Percentiles rank a stretch among this genome's conserved stretches.
Evolutionary conservation across 257 asterid genomes (phyloP).

Genomic region (Parsonsia alboflavescens): DNA sequence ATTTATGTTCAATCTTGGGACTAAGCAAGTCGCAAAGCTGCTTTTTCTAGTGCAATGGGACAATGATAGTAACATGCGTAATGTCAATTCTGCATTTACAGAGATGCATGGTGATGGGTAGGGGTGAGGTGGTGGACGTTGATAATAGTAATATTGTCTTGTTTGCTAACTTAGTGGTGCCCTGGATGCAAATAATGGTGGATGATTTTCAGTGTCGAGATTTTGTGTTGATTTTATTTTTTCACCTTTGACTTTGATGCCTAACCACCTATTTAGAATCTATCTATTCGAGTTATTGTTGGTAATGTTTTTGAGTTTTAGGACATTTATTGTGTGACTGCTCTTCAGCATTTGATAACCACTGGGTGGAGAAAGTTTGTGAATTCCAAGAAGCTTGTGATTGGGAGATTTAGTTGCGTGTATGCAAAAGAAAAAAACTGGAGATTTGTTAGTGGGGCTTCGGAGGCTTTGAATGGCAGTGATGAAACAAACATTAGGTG

Average conservation of each 20-base stretch:
- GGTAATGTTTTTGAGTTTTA: slow-evolving; percentile 41
- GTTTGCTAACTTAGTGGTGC: slow-evolving; percentile 47
- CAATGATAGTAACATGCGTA: neutral
- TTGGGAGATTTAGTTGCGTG: slow-evolving; percentile 56
- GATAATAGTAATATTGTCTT: slow-evolving; percentile 30
- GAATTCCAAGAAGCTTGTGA: slow-evolving; percentile 42
- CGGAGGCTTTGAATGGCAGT: slow-evolving; percentile 24
- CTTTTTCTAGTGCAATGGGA: slow-evolving; percentile 26
- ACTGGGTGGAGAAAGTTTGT: slow-evolving; percentile 69
- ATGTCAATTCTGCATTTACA: neutral
- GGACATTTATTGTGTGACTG: slow-evolving; percentile 61
- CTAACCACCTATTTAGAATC: slow-evolving; percentile 49
- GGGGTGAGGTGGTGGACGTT: slow-evolving; percentile 1
- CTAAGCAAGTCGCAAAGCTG: slow-evolving; percentile 37
- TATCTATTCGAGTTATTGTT: slow-evolving; percentile 28
- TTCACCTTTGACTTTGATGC: slow-evolving; percentile 38
- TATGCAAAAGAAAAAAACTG: slow-evolving; percentile 24
- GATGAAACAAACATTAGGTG: slow-evolving; percentile 1
- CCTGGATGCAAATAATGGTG: slow-evolving; percentile 63
- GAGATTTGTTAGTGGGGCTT: slow-evolving; percentile 44
- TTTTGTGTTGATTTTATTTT: slow-evolving; percentile 51
- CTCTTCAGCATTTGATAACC: slow-evolving; percentile 64
- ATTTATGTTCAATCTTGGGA: slow-evolving; percentile 22
- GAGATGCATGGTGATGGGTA: slow-evolving; percentile 2
- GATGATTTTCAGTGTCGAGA: slow-evolving; percentile 63